Base-by-base conservation (phyloP, 805 yeast species). In the Millerozyma acaciae region DNA sequence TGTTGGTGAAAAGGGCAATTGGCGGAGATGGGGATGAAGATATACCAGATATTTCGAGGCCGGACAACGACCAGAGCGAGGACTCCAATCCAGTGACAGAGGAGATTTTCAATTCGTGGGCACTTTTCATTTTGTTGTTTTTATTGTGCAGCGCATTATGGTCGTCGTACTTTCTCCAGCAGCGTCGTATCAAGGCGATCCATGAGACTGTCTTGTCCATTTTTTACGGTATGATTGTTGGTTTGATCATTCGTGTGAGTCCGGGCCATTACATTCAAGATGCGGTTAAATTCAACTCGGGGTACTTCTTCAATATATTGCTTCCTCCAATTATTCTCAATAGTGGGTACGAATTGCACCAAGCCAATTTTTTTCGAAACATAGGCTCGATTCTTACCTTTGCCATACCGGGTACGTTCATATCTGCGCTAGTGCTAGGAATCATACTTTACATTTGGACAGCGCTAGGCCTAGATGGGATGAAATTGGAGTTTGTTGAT, bases 241-340 rank as follows among this genome's bases (percentile, higher is more conserved):
- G 99, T 0, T 59, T 94, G 21, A 75, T 93, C 15, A 88, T 94
- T 39, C 73, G 99, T 47, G 71, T 90, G 15, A 74, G 87, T 3
- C 98, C 99, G 0, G 98, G 98, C 29, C 97, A 88, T 57, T 88
- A 87, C 59, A 94, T 93, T 48, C 98, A 94, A 62, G 95, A 89
- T 51, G 87, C 95, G 4, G 96, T 93, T 32, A 88, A 95, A 38
- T 93, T 93, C 70, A 90, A 90, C 48, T 85, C 95, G 20, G 76
- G 93, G 19, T 90, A 90, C 58, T 93, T 93, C 64, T 93, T 93
- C 73, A 93, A 93, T 55, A 80, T 93, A 30, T 65, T 93, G 39
- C 70, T 93, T 45, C 99, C 99, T 2, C 99, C 99, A 1, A 93
- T 93, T 53, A 93, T 93, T 43, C 68, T 93, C 45, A 93, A 93